phyloP scores from a whole-genome alignment of 2,329 filamentous ascomycete species.

The Decorospora gaudefroyi region DNA sequence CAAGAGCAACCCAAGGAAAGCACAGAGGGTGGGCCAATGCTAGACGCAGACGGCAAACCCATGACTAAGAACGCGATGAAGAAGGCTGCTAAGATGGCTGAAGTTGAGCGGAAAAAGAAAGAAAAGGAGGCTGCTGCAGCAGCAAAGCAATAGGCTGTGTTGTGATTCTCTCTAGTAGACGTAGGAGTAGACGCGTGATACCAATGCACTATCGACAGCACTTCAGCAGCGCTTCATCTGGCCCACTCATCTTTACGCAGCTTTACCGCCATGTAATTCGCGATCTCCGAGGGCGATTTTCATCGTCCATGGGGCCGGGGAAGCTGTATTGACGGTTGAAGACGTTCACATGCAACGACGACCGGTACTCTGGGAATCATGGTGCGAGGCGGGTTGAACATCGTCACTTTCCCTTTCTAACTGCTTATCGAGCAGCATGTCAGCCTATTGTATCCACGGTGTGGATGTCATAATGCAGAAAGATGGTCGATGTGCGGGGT shows the following conservation, averaged over 20 bases:
- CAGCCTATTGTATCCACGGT: no score
- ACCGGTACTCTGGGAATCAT: background rate
- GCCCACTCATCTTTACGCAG: background rate
- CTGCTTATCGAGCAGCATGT: no score
- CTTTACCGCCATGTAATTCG: background rate
- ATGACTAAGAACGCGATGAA: slow-evolving; percentile 45
- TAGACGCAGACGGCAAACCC: slow-evolving; percentile 41
- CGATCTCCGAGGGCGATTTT: background rate
- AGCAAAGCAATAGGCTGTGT: slow-evolving; percentile 22
- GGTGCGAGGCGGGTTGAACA: background rate
- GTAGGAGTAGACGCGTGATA: slow-evolving; percentile 2
- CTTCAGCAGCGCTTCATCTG: background rate
- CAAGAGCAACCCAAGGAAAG: slow-evolving; percentile 24
- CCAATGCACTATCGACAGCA: slow-evolving; percentile 4
- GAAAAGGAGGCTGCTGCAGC: slow-evolving; percentile 40
- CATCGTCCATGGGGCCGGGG: background rate
- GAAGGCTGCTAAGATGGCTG: slow-evolving; percentile 40
- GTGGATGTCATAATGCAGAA: background rate
- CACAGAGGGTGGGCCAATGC: slow-evolving; percentile 11
- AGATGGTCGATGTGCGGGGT: background rate
- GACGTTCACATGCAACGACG: background rate
- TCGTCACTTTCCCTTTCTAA: no score
- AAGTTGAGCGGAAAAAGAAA: slow-evolving; percentile 44
- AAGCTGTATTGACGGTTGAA: slow-evolving; percentile 1
- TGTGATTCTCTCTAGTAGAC: background rate